Percentiles rank a stretch among this genome's conserved stretches.
These are phyloP conservation scores for Cercophora samala DNA, from an alignment of 495 filamentous ascomycete species.

Conservation along the genomic window DNA sequence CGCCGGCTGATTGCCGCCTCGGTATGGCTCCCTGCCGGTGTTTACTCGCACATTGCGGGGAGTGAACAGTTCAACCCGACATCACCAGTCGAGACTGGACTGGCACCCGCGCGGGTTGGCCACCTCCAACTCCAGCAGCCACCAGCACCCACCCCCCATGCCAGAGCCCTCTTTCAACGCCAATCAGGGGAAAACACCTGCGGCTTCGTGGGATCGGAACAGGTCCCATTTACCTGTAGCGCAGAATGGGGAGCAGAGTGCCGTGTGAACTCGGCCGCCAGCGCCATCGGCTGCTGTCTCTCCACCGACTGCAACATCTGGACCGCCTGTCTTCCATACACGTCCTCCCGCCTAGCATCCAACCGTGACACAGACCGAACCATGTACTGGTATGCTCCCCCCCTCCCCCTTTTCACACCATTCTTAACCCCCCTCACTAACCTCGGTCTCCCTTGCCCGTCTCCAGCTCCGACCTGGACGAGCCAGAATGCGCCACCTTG, in stretches of 20 bases:
- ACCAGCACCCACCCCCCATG: neutral
- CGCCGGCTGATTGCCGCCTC: conserved; percentile 15
- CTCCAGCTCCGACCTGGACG: conserved; percentile 2
- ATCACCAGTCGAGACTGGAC: conserved; percentile 10
- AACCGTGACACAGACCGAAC: conserved; percentile 14
- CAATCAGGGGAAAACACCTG: conserved; percentile 11
- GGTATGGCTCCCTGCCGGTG: conserved; percentile 15
- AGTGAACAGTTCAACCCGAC: neutral
- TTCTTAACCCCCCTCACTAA: neutral
- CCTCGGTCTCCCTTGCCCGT: neutral
- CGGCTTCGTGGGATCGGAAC: conserved; percentile 5
- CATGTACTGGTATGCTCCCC: conserved; percentile 15
- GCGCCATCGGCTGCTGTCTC: conserved; percentile 22
- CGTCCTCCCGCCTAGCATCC: neutral
- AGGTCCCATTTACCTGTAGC: neutral
- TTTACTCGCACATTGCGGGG: conserved; percentile 11
- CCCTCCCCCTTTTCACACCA: neutral
- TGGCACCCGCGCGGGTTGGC: neutral
- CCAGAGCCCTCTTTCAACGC: conserved; percentile 6
- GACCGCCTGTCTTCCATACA: conserved; percentile 11
- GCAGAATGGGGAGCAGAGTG: conserved; percentile 6
- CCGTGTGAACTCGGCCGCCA: conserved; percentile 9
- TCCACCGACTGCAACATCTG: conserved; percentile 12
- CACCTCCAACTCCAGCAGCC: neutral
- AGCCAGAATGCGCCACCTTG: conserved; percentile 6